Conservation (phyloP, 2,329 filamentous ascomycete genomes). For the Septoria petroselini region DNA sequence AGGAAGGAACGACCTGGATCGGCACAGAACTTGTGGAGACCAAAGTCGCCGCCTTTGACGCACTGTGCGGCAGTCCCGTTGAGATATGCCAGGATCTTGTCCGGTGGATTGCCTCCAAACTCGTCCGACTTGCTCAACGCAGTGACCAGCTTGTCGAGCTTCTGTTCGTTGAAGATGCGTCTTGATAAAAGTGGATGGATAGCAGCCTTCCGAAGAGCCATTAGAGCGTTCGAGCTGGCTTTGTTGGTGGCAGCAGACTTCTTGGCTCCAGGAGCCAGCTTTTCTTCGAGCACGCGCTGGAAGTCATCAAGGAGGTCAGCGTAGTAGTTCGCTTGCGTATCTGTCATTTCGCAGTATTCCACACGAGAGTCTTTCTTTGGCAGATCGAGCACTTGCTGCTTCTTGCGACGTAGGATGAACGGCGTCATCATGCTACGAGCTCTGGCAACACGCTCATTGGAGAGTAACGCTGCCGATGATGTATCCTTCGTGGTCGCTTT, state of each 20-base stretch:
- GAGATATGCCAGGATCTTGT: conserved; percentile 58
- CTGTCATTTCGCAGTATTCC: conserved; percentile 75
- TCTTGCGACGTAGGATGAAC: conserved; percentile 90
- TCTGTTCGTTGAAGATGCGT: conserved; percentile 71
- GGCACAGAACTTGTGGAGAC: conserved; percentile 57
- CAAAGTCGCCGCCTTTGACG: conserved; percentile 73
- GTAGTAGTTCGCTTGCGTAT: conserved; percentile 71
- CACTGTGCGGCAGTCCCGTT: conserved; percentile 64
- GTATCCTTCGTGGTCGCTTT: conserved; percentile 81
- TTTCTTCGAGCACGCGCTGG: conserved; percentile 58
- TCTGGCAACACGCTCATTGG: conserved; percentile 78
- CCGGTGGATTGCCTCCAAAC: conserved; percentile 35
- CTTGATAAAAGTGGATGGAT: conserved; percentile 89
- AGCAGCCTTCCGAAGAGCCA: conserved; percentile 87
- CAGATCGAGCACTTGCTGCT: conserved; percentile 79
- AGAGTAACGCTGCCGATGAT: conserved; percentile 74
- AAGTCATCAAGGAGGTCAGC: conserved; percentile 63
- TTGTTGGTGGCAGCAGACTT: conserved; percentile 46
- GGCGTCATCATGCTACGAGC: conserved; percentile 91
- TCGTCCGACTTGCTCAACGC: conserved; percentile 34
- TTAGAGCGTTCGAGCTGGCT: conserved; percentile 53
- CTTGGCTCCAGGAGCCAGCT: conserved; percentile 51
- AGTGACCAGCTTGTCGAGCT: conserved; percentile 65
- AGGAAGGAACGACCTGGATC: conserved; percentile 51
- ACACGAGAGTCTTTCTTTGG: conserved; percentile 76